Evolutionary conservation across 2,329 filamentous ascomycete genomes (phyloP), one percentile per base, ranked within the genome.

Genomic region (Ascochyta fabae): DNA sequence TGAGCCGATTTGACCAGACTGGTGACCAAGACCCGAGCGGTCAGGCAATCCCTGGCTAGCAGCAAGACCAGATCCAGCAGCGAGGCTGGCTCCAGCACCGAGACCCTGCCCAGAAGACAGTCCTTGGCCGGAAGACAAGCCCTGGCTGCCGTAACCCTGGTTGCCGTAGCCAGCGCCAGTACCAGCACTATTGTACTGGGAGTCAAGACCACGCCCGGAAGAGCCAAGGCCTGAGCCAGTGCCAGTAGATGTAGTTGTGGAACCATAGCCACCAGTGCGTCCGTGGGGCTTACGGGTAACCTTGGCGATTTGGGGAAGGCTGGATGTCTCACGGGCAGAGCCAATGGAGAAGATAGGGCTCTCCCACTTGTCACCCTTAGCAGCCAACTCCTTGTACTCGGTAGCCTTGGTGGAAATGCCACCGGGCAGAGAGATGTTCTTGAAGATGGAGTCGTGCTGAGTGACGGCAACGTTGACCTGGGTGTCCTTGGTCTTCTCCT

Each of bases 331-430:
- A 51, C 84, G 81, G 10, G 93, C 92, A 39, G 80, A 84, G 43
- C 95, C 94, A 66, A 98, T 89, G 57, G 86, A 88, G 81, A 99
- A 99, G 69, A 99, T 87, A 9, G 94, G 92, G 58, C 90, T 96
- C 82, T 96, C 89, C 95, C 95, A 99, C 76, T 87, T 88, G 52
- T 96, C 90, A 48, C 95, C 95, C 85, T 95, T 92, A 64, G 81
- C 82, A 8, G 94, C 91, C 54, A 96, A 83, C 22, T 97, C 87
- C 79, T 87, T 91, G 84, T 96, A 98, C 77, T 96, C 92, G 23
- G 91, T 96, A 9, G 94, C 93, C 85, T 96, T 97, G 80, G 86
- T 88, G 66, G 90, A 95, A 74, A 97, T 94, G 51, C 92, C 93
- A 29, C 90, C 90, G 24, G 93, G 92, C 6, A 99, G 83, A 53